phyloP scores from a whole-genome alignment of 306 rosid species.

The Vicia sativa region DNA sequence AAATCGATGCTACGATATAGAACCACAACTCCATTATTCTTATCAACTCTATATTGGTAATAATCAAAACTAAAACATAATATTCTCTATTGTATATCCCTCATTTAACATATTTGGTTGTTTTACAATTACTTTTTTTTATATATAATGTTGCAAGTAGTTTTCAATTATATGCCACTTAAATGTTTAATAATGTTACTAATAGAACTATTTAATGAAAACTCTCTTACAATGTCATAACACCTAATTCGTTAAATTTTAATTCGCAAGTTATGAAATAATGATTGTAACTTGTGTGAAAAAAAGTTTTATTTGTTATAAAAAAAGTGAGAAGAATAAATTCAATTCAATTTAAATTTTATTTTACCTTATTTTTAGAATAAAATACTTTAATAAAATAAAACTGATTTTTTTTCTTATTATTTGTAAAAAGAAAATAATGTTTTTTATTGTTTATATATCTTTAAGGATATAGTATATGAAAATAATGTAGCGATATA shows the following conservation, averaged over 20 bases:
- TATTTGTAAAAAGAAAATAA: too few species aligned
- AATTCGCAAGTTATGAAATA: background rate
- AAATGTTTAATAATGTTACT: background rate
- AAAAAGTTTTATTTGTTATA: background rate
- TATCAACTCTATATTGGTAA: too few species aligned
- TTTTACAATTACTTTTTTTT: background rate
- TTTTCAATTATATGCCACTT: background rate
- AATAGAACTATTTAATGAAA: background rate
- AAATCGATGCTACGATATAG: constrained; percentile 25
- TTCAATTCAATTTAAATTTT: too few species aligned
- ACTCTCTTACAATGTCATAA: background rate
- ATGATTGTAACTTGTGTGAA: background rate
- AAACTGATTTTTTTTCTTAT: too few species aligned
- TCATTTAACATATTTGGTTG: background rate
- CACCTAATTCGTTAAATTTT: background rate
- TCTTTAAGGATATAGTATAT: too few species aligned
- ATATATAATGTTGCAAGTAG: background rate
- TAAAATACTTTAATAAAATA: too few species aligned
- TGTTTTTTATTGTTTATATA: too few species aligned
- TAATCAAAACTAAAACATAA: background rate
- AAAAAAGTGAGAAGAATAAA: too few species aligned
- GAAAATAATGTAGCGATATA: too few species aligned
- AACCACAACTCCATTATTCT: constrained; percentile 44
- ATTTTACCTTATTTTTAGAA: too few species aligned
- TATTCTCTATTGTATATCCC: background rate